Evolutionary conservation across 1,284 basidiomycete genomes (phyloP), one percentile per base, ranked within the genome.

Genomic region (Flammula alnicola): DNA sequence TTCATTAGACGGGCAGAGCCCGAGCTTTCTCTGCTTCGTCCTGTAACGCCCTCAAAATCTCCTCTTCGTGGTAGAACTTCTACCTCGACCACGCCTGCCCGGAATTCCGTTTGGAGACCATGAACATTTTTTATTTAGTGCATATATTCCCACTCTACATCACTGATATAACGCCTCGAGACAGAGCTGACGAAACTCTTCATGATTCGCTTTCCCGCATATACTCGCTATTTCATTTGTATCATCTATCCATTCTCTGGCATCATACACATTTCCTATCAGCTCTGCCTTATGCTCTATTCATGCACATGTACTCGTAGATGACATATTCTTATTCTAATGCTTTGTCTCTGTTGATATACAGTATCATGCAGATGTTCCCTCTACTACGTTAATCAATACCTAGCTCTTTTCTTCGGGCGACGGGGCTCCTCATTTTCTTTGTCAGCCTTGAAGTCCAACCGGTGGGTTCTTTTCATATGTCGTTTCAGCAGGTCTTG

Each of bases 401-500:
- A 40, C 29, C 52, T 60, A 11, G 54, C 50, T 41, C 55, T 58
- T 50, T 65, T 65, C 43, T 50, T 62, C 7, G 61, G 64, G 7
- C 61, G 53, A 41, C 38, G 40, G 17, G 47, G 51, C 22, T 57
- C 47, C 9, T 57, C 51, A 41, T 56, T 60, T 44, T 56, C 55
- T 47, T 66, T 63, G 36, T 63, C 61, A 30, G 43, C 55, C 44
- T 59, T 61, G 47, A 53, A 39, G 31, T 64, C 63, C 57, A 71
- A 33, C 4, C 70, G 72, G 57, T 87, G 84, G 2, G 74, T 74
- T 47, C 80, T 74, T 57, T 76, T 78, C 65, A 79, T 66, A 59
- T 86, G 84, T 52, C 84, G 74, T 57, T 76, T 83, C 49, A 86
- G 70, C 29, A 87, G 72, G 60, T 87, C 84, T 60, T 81, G 81